Base-by-base conservation (phyloP, 805 yeast genomes). In the Zygotorulaspora florentina region DNA sequence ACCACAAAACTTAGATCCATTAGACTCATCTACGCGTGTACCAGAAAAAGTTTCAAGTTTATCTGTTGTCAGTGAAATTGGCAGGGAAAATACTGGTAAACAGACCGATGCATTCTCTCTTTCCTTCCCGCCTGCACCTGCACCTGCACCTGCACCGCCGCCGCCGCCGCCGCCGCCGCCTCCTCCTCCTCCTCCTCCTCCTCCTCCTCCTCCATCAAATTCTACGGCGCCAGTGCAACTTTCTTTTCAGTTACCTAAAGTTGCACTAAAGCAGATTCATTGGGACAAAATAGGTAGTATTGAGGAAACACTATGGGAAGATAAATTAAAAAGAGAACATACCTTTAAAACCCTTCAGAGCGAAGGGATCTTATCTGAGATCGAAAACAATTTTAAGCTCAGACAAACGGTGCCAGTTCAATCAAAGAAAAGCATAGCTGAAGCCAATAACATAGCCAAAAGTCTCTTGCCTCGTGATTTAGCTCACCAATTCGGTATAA, bases 401-500 rank as follows among this genome's bases (percentile, higher is more conserved):
- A 77, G 74, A 54, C 82, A 79, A 27, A 58, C 57, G 8, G 59
- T 43, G 40, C 55, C 54, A 40, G 55, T 49, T 17, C 59, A 72
- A 8, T 68, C 72, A 48, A 69, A 65, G 54, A 46, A 45, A 17
- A 43, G 31, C 8, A 13, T 31, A 5, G 42, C 30, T 10, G 44
- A 47, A 11, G 68, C 67, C 43, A 72, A 65, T 28, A 76, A 72
- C 25, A 20, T 4, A 7, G 62, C 67, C 20, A 74, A 75, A 45
- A 59, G 81, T 0, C 80, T 83, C 54, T 69, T 85, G 53, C 73
- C 90, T 0, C 71, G 89, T 50, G 93, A 85, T 52, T 58, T 83
- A 15, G 82, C 87, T 1, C 93, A 85, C 56, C 90, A 85, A 58
- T 84, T 85, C 65, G 88, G 88, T 34, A 85, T 85, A 55, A 85